Evolutionary conservation across 148 eudicot species (phyloP).

Genomic region (Fagopyrum homotropicum): DNA sequence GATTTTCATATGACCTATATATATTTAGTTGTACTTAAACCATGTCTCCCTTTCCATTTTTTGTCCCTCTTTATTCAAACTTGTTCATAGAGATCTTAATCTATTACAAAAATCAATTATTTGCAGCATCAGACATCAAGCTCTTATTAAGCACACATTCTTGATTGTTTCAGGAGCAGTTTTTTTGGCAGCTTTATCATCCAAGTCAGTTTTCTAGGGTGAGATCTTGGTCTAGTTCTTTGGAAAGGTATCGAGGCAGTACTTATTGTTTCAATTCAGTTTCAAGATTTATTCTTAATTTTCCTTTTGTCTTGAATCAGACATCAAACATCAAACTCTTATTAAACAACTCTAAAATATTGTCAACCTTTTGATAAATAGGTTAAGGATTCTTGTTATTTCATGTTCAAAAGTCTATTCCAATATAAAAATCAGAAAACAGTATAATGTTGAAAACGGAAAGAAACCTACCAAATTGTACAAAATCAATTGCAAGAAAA

Average conservation of each 20-base stretch:
- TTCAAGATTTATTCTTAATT: too few species aligned
- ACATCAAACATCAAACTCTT: too few species aligned
- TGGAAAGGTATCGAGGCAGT: too few species aligned
- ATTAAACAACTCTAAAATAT: too few species aligned
- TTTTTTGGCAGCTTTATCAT: too few species aligned
- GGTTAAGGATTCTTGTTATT: background rate
- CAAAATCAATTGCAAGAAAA: background rate
- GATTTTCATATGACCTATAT: background rate
- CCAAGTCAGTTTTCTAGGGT: too few species aligned
- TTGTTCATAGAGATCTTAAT: background rate
- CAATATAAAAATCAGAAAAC: conserved; percentile 5
- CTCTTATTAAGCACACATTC: too few species aligned
- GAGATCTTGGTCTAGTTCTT: too few species aligned
- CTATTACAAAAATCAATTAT: background rate
- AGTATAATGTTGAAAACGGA: conserved; percentile 9
- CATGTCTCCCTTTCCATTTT: background rate
- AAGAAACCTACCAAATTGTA: conserved; percentile 9
- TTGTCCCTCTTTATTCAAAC: background rate
- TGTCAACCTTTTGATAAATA: background rate
- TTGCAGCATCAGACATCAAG: background rate
- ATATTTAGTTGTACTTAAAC: background rate
- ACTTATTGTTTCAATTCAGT: too few species aligned
- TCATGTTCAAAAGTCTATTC: background rate
- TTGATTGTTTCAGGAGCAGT: too few species aligned
- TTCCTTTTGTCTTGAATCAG: too few species aligned